phyloP scores from a whole-genome alignment of 2,329 filamentous ascomycete genomes.

The Exophiala lecanii-corni region DNA sequence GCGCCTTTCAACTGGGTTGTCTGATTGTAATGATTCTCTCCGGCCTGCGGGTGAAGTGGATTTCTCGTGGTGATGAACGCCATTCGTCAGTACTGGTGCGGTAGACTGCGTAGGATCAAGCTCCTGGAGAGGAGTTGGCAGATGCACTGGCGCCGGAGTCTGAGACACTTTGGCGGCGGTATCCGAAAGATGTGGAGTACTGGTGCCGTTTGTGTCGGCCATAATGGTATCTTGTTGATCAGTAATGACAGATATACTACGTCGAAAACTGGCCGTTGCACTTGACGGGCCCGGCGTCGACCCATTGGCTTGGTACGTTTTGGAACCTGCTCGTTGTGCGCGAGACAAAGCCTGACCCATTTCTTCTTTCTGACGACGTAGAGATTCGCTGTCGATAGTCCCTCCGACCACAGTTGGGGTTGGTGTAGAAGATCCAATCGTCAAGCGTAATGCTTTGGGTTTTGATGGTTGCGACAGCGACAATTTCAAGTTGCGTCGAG shows the following conservation, averaged over 20 bases:
- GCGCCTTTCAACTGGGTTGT: constrained; percentile 40
- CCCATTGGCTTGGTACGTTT: constrained; percentile 12
- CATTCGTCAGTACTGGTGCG: constrained; percentile 15
- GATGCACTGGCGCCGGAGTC: constrained; percentile 10
- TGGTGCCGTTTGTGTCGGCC: constrained; percentile 17
- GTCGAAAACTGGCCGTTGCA: constrained; percentile 18
- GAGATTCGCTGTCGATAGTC: constrained; percentile 51
- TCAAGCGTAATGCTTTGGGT: constrained; percentile 61
- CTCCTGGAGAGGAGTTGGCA: constrained; percentile 21
- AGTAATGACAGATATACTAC: constrained; percentile 20
- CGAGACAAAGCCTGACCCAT: constrained; percentile 37
- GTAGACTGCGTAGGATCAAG: constrained; percentile 11
- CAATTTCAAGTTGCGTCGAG: constrained; percentile 69
- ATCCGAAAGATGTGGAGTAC: constrained; percentile 8
- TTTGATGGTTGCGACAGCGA: constrained; percentile 36
- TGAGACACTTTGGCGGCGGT: constrained; percentile 9
- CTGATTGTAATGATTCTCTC: constrained; percentile 20
- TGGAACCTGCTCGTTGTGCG: constrained; percentile 18
- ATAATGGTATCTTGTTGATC: constrained; percentile 20
- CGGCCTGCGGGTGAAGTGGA: constrained; percentile 18
- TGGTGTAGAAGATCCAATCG: constrained; percentile 66
- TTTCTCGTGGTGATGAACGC: constrained; percentile 8
- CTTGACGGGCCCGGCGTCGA: constrained; percentile 21
- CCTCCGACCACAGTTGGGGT: constrained; percentile 49
- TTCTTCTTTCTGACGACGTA: constrained; percentile 49